Conservation (phyloP, 345 rosid species). For the Linum lewisii region DNA sequence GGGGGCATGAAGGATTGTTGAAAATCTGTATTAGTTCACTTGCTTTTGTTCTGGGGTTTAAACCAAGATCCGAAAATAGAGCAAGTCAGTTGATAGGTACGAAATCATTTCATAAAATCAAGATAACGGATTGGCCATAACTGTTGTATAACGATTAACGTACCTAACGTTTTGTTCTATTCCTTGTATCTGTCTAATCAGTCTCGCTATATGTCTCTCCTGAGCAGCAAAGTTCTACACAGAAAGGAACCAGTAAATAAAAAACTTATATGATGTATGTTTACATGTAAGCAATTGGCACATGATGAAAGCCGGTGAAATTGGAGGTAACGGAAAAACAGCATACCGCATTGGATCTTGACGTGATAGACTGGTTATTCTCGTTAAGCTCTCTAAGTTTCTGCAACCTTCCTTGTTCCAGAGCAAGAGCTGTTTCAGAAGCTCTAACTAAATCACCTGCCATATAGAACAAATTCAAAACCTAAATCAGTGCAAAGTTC, state of each 20-base stretch:
- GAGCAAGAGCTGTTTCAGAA: conserved; percentile 48
- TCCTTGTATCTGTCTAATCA: conserved; percentile 56
- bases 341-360: conserved; percentile 46
- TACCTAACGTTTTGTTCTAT: conserved; percentile 68
- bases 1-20: conserved; percentile 61
- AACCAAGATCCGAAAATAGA: too few relatives aligned
- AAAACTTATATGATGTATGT: not conserved
- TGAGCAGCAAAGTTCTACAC: conserved; percentile 53
- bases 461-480: conserved; percentile 5
- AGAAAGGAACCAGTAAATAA: conserved; percentile 4
- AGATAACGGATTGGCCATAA: not conserved
- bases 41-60: conserved; percentile 54
- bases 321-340: conserved; percentile 4
- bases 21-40: conserved; percentile 59
- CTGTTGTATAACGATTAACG: not conserved
- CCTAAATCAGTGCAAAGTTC: not conserved
- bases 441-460: conserved; percentile 51
- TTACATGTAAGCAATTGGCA: too few relatives aligned
- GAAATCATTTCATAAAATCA: not conserved
- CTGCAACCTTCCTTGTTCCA: conserved; percentile 56
- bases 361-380: conserved; percentile 32
- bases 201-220: conserved; percentile 52
- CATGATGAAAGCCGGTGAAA: too few relatives aligned
- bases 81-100: not conserved
- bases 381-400: conserved; percentile 53